Percentiles rank a stretch among this genome's conserved stretches.
phyloP scores from a whole-genome alignment of 305 asterid genomes.

The Fraxinus nigra region DNA sequence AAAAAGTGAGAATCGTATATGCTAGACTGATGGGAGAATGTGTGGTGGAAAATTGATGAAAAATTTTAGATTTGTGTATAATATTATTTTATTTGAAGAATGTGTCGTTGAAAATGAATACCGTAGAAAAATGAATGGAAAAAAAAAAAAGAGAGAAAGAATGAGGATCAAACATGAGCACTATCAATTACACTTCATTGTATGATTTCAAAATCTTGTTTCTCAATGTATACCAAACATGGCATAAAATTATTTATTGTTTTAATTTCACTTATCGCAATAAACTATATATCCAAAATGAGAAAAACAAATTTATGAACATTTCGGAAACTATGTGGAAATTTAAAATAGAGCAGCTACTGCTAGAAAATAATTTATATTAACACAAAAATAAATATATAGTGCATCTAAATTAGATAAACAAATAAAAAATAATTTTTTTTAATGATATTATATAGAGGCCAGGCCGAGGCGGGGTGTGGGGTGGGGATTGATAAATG shows the following conservation, averaged over 20 bases:
- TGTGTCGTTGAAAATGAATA: too few species aligned
- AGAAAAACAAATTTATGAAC: neutral
- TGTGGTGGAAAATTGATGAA: too few species aligned
- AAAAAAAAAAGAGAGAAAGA: too few species aligned
- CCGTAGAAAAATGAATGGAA: too few species aligned
- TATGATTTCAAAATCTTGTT: too few species aligned
- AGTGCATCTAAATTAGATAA: neutral
- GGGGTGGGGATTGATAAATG: constrained; percentile 25
- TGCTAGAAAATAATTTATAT: neutral
- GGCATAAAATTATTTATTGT: neutral
- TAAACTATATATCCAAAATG: neutral
- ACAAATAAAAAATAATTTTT: neutral
- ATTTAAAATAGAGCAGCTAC: neutral
- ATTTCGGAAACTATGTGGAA: neutral
- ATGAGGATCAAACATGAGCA: neutral
- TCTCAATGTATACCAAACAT: neutral
- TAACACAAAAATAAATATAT: neutral
- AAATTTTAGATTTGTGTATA: too few species aligned
- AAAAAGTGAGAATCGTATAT: neutral
- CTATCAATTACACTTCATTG: neutral
- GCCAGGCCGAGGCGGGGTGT: neutral
- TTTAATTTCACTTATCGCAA: neutral
- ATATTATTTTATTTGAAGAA: too few species aligned
- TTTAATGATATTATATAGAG: neutral
- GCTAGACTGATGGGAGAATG: too few species aligned